These are phyloP conservation scores for Stephania yunnanensis DNA, from an alignment of 164 flowering plant species.

Conservation along the genomic window DNA sequence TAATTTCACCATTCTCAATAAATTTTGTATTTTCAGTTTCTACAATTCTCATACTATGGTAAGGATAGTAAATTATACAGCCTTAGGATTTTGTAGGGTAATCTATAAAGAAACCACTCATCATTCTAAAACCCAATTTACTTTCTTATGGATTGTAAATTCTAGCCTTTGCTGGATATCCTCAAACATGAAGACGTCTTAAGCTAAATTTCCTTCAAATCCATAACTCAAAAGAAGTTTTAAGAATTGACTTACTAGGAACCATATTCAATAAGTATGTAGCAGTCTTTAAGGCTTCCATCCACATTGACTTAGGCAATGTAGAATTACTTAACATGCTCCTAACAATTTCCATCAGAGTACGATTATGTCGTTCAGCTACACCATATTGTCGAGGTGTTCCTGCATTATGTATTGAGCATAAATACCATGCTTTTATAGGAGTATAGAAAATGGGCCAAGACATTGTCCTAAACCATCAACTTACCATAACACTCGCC, in stretches of 20 bases:
- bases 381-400: background rate
- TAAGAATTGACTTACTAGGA: no score
- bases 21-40: background rate
- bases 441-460: background rate
- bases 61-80: background rate
- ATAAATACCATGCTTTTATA: background rate
- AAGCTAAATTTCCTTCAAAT: no score
- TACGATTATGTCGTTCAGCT: background rate
- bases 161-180: no score
- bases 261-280: no score
- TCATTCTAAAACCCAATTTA: background rate
- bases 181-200: no score
- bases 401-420: background rate
- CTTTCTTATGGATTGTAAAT: no score
- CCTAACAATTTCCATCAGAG: background rate
- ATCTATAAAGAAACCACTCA: background rate
- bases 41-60: conserved; percentile 1
- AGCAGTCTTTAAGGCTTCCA: no score
- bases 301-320: no score
- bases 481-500: background rate
- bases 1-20: background rate
- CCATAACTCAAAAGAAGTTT: no score
- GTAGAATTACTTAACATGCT: background rate
- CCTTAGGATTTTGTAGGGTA: background rate
- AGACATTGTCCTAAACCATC: background rate